Evolutionary conservation across 495 filamentous ascomycete genomes (phyloP).

Genomic region (Aspergillus egyptiacus): DNA sequence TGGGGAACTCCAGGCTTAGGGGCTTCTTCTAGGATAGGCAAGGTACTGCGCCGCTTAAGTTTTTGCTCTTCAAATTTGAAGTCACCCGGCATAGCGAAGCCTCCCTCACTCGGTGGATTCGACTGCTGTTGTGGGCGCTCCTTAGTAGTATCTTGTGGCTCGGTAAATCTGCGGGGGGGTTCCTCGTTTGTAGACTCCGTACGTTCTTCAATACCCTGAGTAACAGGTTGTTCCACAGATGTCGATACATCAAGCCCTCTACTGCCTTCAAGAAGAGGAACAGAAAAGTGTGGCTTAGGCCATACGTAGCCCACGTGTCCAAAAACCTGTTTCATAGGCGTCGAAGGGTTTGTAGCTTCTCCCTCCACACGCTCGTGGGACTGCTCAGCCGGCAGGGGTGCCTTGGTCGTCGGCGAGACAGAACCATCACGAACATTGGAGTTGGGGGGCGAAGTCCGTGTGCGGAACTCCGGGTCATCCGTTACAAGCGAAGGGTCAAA

Average conservation of each 20-base stretch:
- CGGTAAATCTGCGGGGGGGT: not conserved
- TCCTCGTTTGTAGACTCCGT: slow-evolving; percentile 4
- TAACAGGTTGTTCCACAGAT: slow-evolving; percentile 28
- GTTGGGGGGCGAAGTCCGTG: slow-evolving; percentile 58
- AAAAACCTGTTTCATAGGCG: not conserved
- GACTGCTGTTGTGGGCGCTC: slow-evolving; percentile 3
- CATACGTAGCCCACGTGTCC: too few species aligned
- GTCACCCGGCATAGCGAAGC: slow-evolving; percentile 38
- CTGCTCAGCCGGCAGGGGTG: slow-evolving; percentile 30
- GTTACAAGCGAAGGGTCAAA: slow-evolving; percentile 69
- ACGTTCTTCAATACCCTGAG: slow-evolving; percentile 23
- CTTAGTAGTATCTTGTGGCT: not conserved
- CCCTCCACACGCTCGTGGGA: slow-evolving; percentile 32
- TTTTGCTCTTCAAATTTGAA: slow-evolving; percentile 29
- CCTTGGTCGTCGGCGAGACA: slow-evolving; percentile 41
- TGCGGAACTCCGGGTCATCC: slow-evolving; percentile 56
- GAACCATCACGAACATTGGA: slow-evolving; percentile 46
- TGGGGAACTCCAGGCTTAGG: slow-evolving; percentile 25
- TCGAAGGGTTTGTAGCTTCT: slow-evolving; percentile 22
- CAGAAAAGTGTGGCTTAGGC: slow-evolving; percentile 20
- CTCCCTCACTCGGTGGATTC: slow-evolving; percentile 21
- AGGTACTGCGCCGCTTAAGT: slow-evolving; percentile 5
- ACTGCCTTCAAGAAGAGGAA: too few species aligned
- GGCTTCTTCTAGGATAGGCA: slow-evolving; percentile 15
- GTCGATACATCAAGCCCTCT: slow-evolving; percentile 1